Percentiles rank a stretch among this genome's conserved stretches.
Conservation (phyloP, 2,329 filamentous ascomycete genomes). For the Apiospora sp. region DNA sequence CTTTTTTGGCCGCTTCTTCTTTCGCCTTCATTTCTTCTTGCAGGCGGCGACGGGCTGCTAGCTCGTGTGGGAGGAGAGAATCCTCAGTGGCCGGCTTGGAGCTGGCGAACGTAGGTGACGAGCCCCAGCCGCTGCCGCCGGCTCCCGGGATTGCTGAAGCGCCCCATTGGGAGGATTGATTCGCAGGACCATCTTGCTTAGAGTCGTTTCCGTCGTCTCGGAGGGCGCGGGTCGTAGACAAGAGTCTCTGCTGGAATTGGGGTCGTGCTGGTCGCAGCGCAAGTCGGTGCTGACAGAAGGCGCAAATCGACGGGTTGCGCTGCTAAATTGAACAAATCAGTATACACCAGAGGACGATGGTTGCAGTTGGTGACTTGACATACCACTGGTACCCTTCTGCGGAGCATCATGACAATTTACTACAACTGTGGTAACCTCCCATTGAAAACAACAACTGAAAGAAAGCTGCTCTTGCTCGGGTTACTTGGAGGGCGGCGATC, state of each 20-base stretch:
- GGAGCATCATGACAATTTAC: slow-evolving; percentile 38
- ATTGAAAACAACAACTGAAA: not conserved
- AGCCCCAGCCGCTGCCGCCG: slow-evolving; percentile 11
- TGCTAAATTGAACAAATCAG: slow-evolving; percentile 25
- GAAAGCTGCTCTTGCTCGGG: not conserved
- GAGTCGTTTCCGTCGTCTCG: slow-evolving; percentile 20
- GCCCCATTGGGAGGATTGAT: not conserved
- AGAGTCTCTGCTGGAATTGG: slow-evolving; percentile 28
- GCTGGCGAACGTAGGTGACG: not conserved
- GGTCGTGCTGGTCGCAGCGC: slow-evolving; percentile 31
- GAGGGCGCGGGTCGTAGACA: slow-evolving; percentile 33
- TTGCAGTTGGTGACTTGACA: not conserved
- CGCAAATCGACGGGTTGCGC: slow-evolving; percentile 42
- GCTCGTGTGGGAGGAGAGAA: slow-evolving; percentile 27
- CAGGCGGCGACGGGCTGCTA: slow-evolving; percentile 25
- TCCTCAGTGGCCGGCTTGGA: not conserved
- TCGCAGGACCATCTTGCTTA: slow-evolving; percentile 3
- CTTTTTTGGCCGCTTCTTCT: not conserved
- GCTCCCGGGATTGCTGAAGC: slow-evolving; percentile 5
- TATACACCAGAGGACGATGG: not conserved
- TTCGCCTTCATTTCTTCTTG: not conserved
- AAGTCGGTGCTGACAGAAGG: slow-evolving; percentile 40
- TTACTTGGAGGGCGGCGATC: not conserved
- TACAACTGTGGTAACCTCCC: slow-evolving; percentile 13
- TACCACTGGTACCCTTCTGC: slow-evolving; percentile 40